A percentile compares a stretch with the other conserved stretches of the same genome.
phyloP scores from a whole-genome alignment of 805 yeast species.

The Saccharomycodes ludwigii region DNA sequence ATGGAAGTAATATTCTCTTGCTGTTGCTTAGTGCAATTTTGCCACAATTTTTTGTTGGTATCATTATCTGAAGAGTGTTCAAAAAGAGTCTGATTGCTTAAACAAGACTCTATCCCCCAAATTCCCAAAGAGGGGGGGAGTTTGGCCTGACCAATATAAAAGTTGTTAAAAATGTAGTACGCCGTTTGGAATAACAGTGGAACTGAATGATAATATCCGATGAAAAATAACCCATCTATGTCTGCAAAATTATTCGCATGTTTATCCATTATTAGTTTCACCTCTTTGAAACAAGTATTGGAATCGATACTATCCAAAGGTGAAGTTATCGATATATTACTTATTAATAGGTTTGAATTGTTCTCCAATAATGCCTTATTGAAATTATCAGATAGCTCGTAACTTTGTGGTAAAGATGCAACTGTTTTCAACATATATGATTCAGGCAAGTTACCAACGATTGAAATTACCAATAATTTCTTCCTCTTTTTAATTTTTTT shows the following conservation, averaged over 20 bases:
- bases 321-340: not conserved
- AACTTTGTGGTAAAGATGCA: not conserved
- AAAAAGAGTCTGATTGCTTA: not conserved
- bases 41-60: not conserved
- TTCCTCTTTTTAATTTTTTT: conserved; percentile 12
- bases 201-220: not conserved
- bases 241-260: not conserved
- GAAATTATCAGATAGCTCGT: not conserved
- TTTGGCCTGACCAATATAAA: too few relatives aligned
- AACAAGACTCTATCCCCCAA: conserved; percentile 1
- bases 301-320: too few relatives aligned
- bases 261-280: not conserved
- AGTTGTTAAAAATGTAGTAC: not conserved
- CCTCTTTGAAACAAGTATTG: too few relatives aligned
- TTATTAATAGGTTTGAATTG: conserved; percentile 5
- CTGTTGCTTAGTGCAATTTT: not conserved
- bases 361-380: conserved; percentile 1
- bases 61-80: conserved; percentile 1
- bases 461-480: conserved; percentile 19
- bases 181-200: not conserved
- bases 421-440: conserved; percentile 9
- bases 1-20: not conserved
- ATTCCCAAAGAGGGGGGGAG: too few relatives aligned
- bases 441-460: conserved; percentile 22
- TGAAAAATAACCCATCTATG: not conserved